These are phyloP conservation scores for Dovyalis caffra DNA, from an alignment of 345 rosid species.

Conservation along the genomic window DNA sequence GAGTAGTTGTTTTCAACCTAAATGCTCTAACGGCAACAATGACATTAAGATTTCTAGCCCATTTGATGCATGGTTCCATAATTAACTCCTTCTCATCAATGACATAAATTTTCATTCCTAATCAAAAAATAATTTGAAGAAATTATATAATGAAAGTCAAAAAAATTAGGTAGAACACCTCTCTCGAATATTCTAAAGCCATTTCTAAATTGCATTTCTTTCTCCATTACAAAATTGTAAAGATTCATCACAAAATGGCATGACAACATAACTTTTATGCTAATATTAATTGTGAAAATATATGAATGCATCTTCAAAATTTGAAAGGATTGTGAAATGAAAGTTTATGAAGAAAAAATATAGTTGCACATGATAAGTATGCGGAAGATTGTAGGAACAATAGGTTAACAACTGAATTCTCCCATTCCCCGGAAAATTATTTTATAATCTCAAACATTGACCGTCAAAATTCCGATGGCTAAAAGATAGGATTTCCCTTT, in stretches of 20 bases:
- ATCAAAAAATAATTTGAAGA: conserved; percentile 8
- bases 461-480: neutral
- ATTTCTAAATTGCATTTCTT: too few relatives aligned
- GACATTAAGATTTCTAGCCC: conserved; percentile 93
- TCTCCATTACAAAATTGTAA: too few relatives aligned
- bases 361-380: neutral
- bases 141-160: neutral
- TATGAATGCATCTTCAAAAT: too few relatives aligned
- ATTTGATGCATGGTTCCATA: conserved; percentile 86
- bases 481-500: neutral
- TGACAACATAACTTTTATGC: too few relatives aligned
- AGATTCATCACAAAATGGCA: too few relatives aligned
- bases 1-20: conserved; percentile 86
- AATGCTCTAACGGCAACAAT: conserved; percentile 77
- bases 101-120: conserved; percentile 92
- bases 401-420: neutral
- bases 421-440: neutral
- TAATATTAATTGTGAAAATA: too few relatives aligned
- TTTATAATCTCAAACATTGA: neutral
- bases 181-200: too few relatives aligned
- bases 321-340: too few relatives aligned
- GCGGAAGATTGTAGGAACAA: neutral
- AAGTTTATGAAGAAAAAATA: neutral
- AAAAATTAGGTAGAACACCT: neutral
- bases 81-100: conserved; percentile 97